Evolutionary conservation across 2,329 filamentous ascomycete species (phyloP), one percentile per base, ranked within the genome.

Genomic region (Elsinoe fawcettii): DNA sequence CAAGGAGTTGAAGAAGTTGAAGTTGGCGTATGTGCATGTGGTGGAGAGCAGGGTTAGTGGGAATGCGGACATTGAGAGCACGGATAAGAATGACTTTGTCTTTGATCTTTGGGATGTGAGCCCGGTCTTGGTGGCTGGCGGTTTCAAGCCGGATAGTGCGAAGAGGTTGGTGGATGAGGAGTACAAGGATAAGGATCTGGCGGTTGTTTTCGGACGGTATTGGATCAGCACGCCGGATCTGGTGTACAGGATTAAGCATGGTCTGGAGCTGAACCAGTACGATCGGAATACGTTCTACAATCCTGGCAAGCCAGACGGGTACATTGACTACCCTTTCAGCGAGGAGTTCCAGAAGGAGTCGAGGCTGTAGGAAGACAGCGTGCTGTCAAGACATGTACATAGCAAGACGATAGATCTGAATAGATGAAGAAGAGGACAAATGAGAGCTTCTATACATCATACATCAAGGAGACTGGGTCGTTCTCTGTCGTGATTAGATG

Each of bases 1-100:
- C 41, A 63, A 70, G 30, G 74, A 77, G 41, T 70, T 83, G 9
- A 77, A 75, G 55, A 67, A 72, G 23, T 66, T 84, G 1, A 74
- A 77, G 1, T 70, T 88, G 12, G 77, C 82, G 0, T 87, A 83
- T 64, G 66, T 86, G 1, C 83, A 86, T 65, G 58, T 86, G 0
- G 71, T 87, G 6, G 82, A 87, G 64, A 75, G 80, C 0, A 75
- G 81, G 0, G 70, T 83, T 3, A 67, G 71, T 0, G 77, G 77
- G 0, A 69, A 65, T 47, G 63, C 65, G 0, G 75, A 80, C 37
- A 37, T 67, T 2, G 74, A 78, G 51, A 60, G 61, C 1, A 67
- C 71, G 1, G 66, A 69, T 5, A 68, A 70, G 56, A 63, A 79
- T 57, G 71, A 77, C 23, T 76, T 75, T 63, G 66, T 79, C 51